These are phyloP conservation scores for Coniochaeta hoffmannii DNA, from an alignment of 2,329 filamentous ascomycete species.

Conservation along the genomic window DNA sequence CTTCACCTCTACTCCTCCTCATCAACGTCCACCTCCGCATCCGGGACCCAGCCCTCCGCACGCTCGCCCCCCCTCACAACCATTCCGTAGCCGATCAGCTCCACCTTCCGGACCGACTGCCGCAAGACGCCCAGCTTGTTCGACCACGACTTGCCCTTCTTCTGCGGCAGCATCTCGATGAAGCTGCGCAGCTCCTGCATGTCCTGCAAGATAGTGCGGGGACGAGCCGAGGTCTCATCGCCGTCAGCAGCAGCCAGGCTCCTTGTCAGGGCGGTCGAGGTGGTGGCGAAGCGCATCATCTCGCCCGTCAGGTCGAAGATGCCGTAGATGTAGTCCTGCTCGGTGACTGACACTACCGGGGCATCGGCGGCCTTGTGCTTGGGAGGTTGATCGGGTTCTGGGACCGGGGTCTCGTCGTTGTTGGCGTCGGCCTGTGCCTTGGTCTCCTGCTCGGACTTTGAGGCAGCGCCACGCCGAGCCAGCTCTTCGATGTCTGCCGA, in stretches of 20 bases:
- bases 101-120: constrained; percentile 87
- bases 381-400: neutral
- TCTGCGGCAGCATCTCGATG: constrained; percentile 66
- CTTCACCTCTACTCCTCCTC: neutral
- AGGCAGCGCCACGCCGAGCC: constrained; percentile 18
- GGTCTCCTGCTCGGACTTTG: constrained; percentile 14
- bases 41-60: constrained; percentile 87
- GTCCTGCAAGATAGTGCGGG: constrained; percentile 66
- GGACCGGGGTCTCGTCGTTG: constrained; percentile 11
- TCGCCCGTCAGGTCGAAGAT: constrained; percentile 93
- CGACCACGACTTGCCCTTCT: constrained; percentile 48
- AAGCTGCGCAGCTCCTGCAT: constrained; percentile 69
- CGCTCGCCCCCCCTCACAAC: constrained; percentile 81
- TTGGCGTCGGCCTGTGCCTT: constrained; percentile 19
- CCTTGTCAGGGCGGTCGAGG: constrained; percentile 71
- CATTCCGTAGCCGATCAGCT: constrained; percentile 81
- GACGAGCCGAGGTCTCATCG: constrained; percentile 16
- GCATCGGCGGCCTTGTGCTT: neutral
- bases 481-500: constrained; percentile 34
- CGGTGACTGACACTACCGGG: constrained; percentile 52
- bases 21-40: constrained; percentile 35
- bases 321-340: constrained; percentile 83
- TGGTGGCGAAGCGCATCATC: constrained; percentile 94
- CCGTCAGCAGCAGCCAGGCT: constrained; percentile 28
- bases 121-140: constrained; percentile 85